Evolutionary conservation across 345 rosid species (phyloP).

Genomic region (Rhodamnia rubescens): DNA sequence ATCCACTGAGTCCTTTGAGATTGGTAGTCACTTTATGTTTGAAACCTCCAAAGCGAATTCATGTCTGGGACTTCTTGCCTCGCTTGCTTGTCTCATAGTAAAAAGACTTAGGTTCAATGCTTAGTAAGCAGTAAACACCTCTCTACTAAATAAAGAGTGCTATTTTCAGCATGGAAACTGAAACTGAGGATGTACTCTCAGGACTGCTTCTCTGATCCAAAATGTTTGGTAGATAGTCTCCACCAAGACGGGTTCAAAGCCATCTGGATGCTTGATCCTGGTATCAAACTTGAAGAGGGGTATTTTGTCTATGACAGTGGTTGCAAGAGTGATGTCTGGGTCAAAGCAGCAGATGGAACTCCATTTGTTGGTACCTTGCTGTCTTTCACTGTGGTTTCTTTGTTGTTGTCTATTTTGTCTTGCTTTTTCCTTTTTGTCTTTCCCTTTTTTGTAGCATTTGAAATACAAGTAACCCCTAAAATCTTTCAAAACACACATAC

Average conservation of each 20-base stretch:
- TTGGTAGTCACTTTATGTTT: too few relatives aligned
- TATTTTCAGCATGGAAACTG: not conserved
- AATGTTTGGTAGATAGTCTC: constrained; percentile 46
- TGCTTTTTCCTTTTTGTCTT: not conserved
- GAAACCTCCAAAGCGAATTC: not conserved
- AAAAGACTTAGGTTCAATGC: not conserved
- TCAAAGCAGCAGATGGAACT: constrained; percentile 48
- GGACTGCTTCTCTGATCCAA: constrained; percentile 58
- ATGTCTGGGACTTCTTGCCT: not conserved
- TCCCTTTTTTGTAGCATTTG: not conserved
- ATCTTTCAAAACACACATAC: not conserved
- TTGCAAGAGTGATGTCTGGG: constrained; percentile 46
- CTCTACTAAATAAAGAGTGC: not conserved
- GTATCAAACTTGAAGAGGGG: constrained; percentile 68
- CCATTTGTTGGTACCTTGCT: constrained; percentile 41
- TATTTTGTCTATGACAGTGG: constrained; percentile 62
- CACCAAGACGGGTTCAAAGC: constrained; percentile 66
- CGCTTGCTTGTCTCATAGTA: not conserved
- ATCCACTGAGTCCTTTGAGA: too few relatives aligned
- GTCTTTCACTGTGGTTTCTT: not conserved
- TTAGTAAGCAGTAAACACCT: not conserved
- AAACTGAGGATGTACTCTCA: constrained; percentile 11
- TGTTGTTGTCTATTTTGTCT: not conserved
- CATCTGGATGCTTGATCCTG: constrained; percentile 94
- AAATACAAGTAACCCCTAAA: not conserved